Base-by-base conservation (phyloP, 1,284 basidiomycete species). In the Neonothopanus nambi region DNA sequence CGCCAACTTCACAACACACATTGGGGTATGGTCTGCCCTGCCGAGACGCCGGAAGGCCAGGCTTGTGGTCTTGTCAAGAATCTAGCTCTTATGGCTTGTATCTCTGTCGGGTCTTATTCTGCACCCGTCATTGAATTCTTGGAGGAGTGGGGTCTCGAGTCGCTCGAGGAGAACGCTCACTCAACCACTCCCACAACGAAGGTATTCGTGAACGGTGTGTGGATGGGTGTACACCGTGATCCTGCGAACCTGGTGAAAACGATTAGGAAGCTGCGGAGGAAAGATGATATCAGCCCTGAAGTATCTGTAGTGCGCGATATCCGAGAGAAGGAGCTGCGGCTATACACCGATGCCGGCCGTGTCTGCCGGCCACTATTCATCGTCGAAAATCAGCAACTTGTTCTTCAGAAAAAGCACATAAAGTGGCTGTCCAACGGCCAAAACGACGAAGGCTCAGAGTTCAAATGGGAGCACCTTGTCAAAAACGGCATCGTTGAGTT, bases 21-120 rank as follows among this genome's bases (percentile, higher is more conserved):
- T 68, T 99, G 96, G 96, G 96, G 96, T 42, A 98, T 99, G 95
- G 96, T 99, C 11, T 98, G 95, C 67, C 97, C 96, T 39, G 97
- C 97, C 47, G 96, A 99, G 72, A 99, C 96, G 11, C 96, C 96
- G 6, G 96, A 99, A 87, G 96, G 96, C 52, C 96, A 99, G 70
- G 97, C 96, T 57, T 99, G 96, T 75, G 96, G 96, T 73, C 82
- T 99, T 43, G 97, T 99, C 72, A 99, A 99, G 79, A 99, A 99
- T 72, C 76, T 99, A 57, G 93, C 96, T 8, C 85, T 99, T 61
- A 98, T 99, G 95, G 80, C 95, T 7, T 96, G 94, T 72, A 97
- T 99, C 58, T 98, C 97, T 37, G 96, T 99, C 61, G 97, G 97
- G 48, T 96, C 95, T 1, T 87, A 93, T 57, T 95, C 95, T 28